Base-by-base conservation (phyloP, 2,329 filamentous ascomycete genomes). In the Penicillium sclerotigenum region DNA sequence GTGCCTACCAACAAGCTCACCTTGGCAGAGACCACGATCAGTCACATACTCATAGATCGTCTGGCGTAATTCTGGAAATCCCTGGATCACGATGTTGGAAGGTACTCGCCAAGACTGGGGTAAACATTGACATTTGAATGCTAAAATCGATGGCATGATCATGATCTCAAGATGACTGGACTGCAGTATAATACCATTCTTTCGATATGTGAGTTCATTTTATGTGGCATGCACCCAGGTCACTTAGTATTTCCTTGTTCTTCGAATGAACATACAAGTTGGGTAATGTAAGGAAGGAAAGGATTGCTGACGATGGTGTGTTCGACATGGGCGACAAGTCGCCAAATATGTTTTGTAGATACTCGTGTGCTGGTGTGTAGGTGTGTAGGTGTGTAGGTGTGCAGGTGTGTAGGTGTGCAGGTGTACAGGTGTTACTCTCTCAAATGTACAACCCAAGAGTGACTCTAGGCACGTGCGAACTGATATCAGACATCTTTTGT, bases 301-400 rank as follows among this genome's bases (percentile, higher is more conserved):
- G 29, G n/a, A 13, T 53, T 42, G 45, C 46, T 13, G 57, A 53
- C 24, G 54, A 59, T 18, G 38, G 38, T 6, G 42, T 77, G 62
- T 57, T 76, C 54, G 68, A 73, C 16, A 57, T 77, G 66, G 76
- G 75, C 5, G 75, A 78, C 47, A 71, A 68, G 62, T 75, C 72
- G 45, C 75, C 75, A 74, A 70, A 59, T 77, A 78, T 57, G 48
- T 51, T 26, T 14, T 51, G 28, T 51, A 22, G 22, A 46, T 33
- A 33, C 1, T 46, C 6, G n/a, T 11, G 14, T 45, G n/a, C n/a
- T n/a, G n/a, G n/a, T n/a, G n/a, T n/a, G n/a, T n/a, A n/a, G n/a
- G n/a, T n/a, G n/a, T n/a, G n/a, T n/a, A n/a, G n/a, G n/a, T n/a
- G n/a, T n/a, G n/a, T n/a, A n/a, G n/a, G n/a, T n/a, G n/a, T n/a